These are phyloP conservation scores for Neoascochyta sp. DNA, from an alignment of 2,329 filamentous ascomycete species.

Conservation along the genomic window DNA sequence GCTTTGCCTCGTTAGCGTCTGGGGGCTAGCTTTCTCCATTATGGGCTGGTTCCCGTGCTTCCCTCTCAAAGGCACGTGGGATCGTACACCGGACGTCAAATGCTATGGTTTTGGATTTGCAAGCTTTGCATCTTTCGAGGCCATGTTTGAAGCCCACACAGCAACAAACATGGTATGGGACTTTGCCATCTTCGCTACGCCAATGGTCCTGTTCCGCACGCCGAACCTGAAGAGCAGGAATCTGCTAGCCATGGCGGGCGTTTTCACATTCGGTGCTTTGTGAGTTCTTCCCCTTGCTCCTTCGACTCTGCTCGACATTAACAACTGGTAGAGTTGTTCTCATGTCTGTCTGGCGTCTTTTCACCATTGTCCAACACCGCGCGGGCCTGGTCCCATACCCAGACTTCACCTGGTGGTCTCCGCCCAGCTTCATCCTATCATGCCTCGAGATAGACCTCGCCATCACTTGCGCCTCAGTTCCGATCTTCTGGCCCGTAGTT, in stretches of 20 bases:
- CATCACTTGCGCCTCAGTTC: slow-evolving; percentile 35
- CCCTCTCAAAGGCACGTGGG: slow-evolving; percentile 25
- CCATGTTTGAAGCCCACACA: slow-evolving; percentile 26
- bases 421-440: slow-evolving; percentile 25
- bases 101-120: slow-evolving; percentile 31
- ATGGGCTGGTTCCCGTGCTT: slow-evolving; percentile 33
- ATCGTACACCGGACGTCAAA: slow-evolving; percentile 13
- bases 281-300: slow-evolving; percentile 15
- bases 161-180: slow-evolving; percentile 37
- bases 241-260: slow-evolving; percentile 25
- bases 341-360: slow-evolving; percentile 31
- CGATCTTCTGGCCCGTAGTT: slow-evolving; percentile 37
- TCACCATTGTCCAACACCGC: slow-evolving; percentile 21
- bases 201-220: slow-evolving; percentile 28
- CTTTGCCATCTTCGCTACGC: slow-evolving; percentile 28
- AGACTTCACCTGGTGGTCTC: slow-evolving; percentile 33
- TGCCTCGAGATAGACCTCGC: slow-evolving; percentile 34
- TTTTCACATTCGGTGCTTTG: slow-evolving; percentile 33
- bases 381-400: slow-evolving; percentile 31
- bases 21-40: slow-evolving; percentile 30
- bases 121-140: slow-evolving; percentile 17
- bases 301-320: slow-evolving; percentile 2
- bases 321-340: slow-evolving; percentile 24
- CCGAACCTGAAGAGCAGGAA: slow-evolving; percentile 27
- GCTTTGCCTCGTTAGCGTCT: slow-evolving; percentile 21